Conservation (phyloP, 345 rosid genomes). For the Physaria fendleri region DNA sequence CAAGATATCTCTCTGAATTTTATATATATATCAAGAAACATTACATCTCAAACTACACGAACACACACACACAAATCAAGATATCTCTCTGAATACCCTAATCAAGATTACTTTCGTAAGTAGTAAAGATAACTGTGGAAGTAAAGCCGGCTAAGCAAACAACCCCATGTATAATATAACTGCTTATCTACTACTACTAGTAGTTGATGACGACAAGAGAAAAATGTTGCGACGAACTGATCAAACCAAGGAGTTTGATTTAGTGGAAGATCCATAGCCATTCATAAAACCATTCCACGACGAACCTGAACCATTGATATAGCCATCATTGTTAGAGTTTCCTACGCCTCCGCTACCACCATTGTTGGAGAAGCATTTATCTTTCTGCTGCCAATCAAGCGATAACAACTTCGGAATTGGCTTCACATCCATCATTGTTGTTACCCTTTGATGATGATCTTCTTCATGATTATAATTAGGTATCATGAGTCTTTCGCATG, state of each 20-base stretch:
- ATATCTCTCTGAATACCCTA: constrained; percentile 8
- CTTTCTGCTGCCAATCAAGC: constrained; percentile 87
- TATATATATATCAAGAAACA: constrained; percentile 16
- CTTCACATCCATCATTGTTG: constrained; percentile 52
- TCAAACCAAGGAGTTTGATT: constrained; percentile 30
- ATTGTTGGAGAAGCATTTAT: constrained; percentile 50
- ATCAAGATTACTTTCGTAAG: constrained; percentile 16
- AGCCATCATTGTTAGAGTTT: constrained; percentile 34
- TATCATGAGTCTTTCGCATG: constrained; percentile 52
- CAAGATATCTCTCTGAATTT: constrained; percentile 9
- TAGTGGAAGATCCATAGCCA: constrained; percentile 28
- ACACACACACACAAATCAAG: constrained; percentile 27
- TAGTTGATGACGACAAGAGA: constrained; percentile 8
- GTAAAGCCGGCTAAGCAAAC: constrained; percentile 13
- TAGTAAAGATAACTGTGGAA: not conserved
- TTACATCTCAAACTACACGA: constrained; percentile 21
- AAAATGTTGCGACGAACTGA: not conserved
- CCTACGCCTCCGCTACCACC: constrained; percentile 15
- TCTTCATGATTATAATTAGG: constrained; percentile 44
- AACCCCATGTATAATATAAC: constrained; percentile 7
- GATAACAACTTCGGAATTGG: constrained; percentile 62
- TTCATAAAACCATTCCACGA: constrained; percentile 31
- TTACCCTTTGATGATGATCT: constrained; percentile 34
- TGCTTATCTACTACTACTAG: constrained; percentile 1
- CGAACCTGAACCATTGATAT: constrained; percentile 29